Conservation (phyloP, 495 filamentous ascomycete genomes). For the Penicillium bovifimosum region DNA sequence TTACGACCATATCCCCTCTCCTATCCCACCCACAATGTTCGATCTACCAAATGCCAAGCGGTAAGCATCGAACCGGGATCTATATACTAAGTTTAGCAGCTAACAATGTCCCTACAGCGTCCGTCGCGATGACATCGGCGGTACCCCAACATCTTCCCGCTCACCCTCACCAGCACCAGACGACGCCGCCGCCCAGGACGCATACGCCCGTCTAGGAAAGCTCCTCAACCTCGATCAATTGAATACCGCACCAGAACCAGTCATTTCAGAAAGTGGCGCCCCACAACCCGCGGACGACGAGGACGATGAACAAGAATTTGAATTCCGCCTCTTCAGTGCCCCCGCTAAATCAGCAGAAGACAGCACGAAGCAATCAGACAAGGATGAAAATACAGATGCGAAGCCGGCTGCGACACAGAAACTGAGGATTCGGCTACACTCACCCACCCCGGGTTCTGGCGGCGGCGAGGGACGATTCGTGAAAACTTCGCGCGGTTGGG, state of each 20-base stretch:
- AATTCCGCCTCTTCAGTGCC: slow-evolving; percentile 43
- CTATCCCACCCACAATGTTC: slow-evolving; percentile 32
- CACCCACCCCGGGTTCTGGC: slow-evolving; percentile 30
- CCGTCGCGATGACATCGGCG: slow-evolving; percentile 41
- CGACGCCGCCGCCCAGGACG: slow-evolving; percentile 30
- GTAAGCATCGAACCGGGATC: slow-evolving; percentile 19
- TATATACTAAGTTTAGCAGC: neutral
- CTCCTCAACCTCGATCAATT: slow-evolving; percentile 36
- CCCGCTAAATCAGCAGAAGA: slow-evolving; percentile 18
- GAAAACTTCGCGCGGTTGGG: slow-evolving; percentile 42
- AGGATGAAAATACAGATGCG: neutral
- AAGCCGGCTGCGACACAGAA: slow-evolving; percentile 24
- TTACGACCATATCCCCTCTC: neutral
- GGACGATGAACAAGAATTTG: slow-evolving; percentile 44
- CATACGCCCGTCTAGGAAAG: slow-evolving; percentile 33
- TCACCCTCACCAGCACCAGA: slow-evolving; percentile 30
- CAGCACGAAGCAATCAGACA: neutral
- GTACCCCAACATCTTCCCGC: slow-evolving; percentile 29
- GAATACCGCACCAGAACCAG: slow-evolving; percentile 3
- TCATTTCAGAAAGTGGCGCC: neutral
- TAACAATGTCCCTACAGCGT: slow-evolving; percentile 25
- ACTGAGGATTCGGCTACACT: slow-evolving; percentile 38
- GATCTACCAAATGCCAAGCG: slow-evolving; percentile 39
- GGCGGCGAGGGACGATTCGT: slow-evolving; percentile 35
- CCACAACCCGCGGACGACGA: slow-evolving; percentile 13